A percentile compares a stretch with the other conserved stretches of the same genome.
phyloP scores from a whole-genome alignment of 495 filamentous ascomycete species.

The Talaromyces proteolyticus region DNA sequence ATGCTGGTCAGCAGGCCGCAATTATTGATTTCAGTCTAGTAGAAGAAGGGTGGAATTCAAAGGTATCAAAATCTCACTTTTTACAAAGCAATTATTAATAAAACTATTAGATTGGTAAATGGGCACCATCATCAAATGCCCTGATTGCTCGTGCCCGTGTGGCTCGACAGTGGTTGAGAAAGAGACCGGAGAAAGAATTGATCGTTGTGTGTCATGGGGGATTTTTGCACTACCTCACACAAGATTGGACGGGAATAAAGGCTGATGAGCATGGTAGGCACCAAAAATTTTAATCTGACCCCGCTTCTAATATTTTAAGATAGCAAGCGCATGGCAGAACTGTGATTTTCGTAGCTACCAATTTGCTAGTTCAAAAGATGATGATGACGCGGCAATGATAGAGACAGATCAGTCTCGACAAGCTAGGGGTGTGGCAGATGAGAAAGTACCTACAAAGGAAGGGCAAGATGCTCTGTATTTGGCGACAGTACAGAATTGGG shows the following conservation, averaged over 20 bases:
- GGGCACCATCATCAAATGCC: slow-evolving; percentile 40
- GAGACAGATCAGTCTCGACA: slow-evolving; percentile 56
- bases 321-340: slow-evolving; percentile 6
- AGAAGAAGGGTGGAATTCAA: slow-evolving; percentile 52
- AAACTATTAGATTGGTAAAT: slow-evolving; percentile 27
- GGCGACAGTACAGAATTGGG: slow-evolving; percentile 5
- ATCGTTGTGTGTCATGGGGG: slow-evolving; percentile 60
- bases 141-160: slow-evolving; percentile 52
- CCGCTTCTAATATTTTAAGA: not conserved
- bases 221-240: slow-evolving; percentile 62
- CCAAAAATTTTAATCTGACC: not conserved
- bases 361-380: slow-evolving; percentile 15
- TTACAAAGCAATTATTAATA: not conserved
- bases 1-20: slow-evolving; percentile 27
- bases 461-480: slow-evolving; percentile 2
- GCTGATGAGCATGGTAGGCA: slow-evolving; percentile 7
- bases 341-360: slow-evolving; percentile 5
- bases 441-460: not conserved
- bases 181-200: slow-evolving; percentile 38
- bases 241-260: slow-evolving; percentile 48
- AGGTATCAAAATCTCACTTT: slow-evolving; percentile 21
- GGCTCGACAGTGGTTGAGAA: slow-evolving; percentile 53
- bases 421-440: slow-evolving; percentile 2
- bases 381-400: slow-evolving; percentile 55
- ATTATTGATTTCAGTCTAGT: slow-evolving; percentile 49